Conservation (phyloP, 139 green algal species). For the Nannochloris sp. region DNA sequence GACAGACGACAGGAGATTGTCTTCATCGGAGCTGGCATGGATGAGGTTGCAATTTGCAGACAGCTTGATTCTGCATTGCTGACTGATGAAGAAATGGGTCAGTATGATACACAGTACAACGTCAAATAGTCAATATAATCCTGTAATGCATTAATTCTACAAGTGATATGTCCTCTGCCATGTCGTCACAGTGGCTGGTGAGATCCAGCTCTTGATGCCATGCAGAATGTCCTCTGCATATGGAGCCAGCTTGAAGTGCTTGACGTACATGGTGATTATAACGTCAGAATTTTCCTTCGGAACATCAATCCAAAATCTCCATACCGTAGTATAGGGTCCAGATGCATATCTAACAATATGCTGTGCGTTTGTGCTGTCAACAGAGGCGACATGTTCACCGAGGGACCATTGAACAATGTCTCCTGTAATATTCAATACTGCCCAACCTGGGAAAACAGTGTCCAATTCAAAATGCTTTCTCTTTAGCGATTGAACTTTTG, state of each 20-base stretch:
- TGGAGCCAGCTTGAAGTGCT: conserved; percentile 12
- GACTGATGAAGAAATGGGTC: conserved; percentile 60
- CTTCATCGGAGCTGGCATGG: conserved; percentile 84
- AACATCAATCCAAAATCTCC: conserved; percentile 31
- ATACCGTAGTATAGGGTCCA: conserved; percentile 2
- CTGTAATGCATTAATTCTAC: not conserved
- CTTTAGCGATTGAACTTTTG: no score
- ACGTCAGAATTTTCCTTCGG: not conserved
- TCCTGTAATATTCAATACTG: conserved; percentile 38
- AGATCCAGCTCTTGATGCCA: conserved; percentile 12
- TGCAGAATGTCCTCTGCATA: not conserved
- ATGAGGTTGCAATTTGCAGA: conserved; percentile 59
- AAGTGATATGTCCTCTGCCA: conserved; percentile 8
- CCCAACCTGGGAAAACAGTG: conserved; percentile 15
- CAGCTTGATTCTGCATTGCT: conserved; percentile 78
- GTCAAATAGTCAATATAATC: not conserved
- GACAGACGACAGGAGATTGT: conserved; percentile 91
- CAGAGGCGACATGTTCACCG: conserved; percentile 7
- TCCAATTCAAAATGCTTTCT: conserved; percentile 11
- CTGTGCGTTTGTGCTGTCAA: not conserved
- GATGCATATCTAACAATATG: conserved; percentile 35
- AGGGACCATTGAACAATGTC: conserved; percentile 28
- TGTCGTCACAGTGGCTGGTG: not conserved
- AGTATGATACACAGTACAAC: conserved; percentile 36
- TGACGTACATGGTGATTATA: not conserved